Percentiles rank a stretch among this genome's conserved stretches.
Conservation (phyloP, 805 yeast genomes). For the Gaillardinia entomophila region DNA sequence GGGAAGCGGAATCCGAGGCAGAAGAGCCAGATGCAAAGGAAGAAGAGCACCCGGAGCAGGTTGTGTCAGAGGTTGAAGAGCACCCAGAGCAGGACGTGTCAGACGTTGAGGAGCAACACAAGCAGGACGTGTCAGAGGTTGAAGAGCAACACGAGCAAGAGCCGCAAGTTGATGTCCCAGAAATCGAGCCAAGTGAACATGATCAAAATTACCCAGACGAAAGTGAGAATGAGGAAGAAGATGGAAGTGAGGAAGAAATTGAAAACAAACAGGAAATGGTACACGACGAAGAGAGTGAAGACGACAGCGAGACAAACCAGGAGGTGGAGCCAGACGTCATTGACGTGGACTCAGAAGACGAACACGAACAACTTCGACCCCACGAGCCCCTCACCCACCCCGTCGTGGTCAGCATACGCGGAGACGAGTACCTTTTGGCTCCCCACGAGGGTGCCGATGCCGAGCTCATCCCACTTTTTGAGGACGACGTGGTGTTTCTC, state of each 20-base stretch:
- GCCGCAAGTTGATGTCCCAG: background rate
- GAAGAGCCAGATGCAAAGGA: no score
- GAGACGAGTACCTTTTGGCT: slow-evolving; percentile 20
- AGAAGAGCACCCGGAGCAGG: background rate
- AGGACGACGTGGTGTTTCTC: slow-evolving; percentile 9
- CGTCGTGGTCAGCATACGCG: slow-evolving; percentile 15
- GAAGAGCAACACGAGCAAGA: background rate
- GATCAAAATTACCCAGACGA: background rate
- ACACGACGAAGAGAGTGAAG: slow-evolving; percentile 8
- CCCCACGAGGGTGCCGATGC: slow-evolving; percentile 14
- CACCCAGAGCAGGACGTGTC: background rate
- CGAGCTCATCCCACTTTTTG: slow-evolving; percentile 21
- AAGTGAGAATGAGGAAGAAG: slow-evolving; percentile 1
- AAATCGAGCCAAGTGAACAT: background rate
- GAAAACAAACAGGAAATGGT: background rate
- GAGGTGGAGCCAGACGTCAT: slow-evolving; percentile 23
- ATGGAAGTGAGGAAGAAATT: background rate
- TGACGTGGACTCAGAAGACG: slow-evolving; percentile 9
- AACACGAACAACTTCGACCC: slow-evolving; percentile 6
- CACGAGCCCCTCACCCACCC: slow-evolving; percentile 8
- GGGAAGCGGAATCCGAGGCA: background rate
- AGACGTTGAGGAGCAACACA: background rate
- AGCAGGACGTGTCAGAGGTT: background rate
- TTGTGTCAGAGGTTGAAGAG: background rate
- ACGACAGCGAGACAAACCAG: slow-evolving; percentile 17